Evolutionary conservation across 805 yeast genomes (phyloP).

Genomic region (Hanseniaspora guilliermondii): DNA sequence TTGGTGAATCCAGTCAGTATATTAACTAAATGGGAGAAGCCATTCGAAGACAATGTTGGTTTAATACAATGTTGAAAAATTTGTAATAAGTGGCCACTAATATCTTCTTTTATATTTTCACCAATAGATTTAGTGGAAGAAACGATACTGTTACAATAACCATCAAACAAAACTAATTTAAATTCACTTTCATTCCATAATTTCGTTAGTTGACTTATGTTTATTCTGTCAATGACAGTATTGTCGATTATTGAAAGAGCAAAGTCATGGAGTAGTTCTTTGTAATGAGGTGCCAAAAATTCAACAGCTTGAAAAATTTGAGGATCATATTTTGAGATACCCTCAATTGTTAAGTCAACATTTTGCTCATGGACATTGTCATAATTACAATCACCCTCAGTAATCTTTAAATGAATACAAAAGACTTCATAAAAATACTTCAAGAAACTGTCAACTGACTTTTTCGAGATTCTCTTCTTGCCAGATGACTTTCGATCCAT

Average conservation of each 20-base stretch:
- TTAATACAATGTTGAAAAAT: constrained; percentile 17
- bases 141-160: not conserved
- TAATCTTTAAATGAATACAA: not conserved
- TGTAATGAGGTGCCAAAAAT: constrained; percentile 24
- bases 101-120: not conserved
- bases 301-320: constrained; percentile 25
- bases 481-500: not conserved
- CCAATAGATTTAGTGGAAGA: not conserved
- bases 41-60: constrained; percentile 6
- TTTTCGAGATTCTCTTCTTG: not conserved
- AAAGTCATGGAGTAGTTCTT: constrained; percentile 15
- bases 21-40: constrained; percentile 13
- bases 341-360: constrained; percentile 12
- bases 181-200: not conserved
- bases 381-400: not conserved
- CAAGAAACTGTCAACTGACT: not conserved
- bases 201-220: not conserved
- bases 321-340: not conserved
- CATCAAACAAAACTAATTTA: not conserved
- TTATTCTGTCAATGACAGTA: constrained; percentile 20
- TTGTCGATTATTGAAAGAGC: constrained; percentile 19
- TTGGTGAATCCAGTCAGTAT: not conserved
- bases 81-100: not conserved
- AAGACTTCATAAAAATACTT: not conserved
- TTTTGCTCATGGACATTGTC: constrained; percentile 9